Conservation (phyloP, 1,284 basidiomycete genomes). For the Apiotrichum brassicae region DNA sequence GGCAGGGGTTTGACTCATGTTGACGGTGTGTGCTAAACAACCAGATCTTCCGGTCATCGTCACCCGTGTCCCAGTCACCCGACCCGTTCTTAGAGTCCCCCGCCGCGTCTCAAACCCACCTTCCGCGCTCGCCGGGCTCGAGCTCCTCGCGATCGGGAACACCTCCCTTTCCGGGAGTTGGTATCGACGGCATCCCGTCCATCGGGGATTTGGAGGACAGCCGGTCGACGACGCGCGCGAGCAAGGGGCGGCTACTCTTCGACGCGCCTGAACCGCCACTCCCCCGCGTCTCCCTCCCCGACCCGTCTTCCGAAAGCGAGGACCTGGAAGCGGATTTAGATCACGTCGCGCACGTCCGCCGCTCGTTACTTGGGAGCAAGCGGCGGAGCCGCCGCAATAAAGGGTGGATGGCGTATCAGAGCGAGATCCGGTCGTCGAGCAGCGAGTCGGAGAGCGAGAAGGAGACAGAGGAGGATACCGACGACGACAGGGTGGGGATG, state of each 20-base stretch:
- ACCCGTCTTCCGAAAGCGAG: conserved; percentile 37
- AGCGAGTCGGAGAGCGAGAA: conserved; percentile 34
- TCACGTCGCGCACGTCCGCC: conserved; percentile 29
- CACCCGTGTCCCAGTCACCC: conserved; percentile 33
- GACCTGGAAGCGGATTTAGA: conserved; percentile 32
- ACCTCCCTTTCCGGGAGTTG: conserved; percentile 39
- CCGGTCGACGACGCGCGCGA: conserved; percentile 1
- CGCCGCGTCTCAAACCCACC: conserved; percentile 24
- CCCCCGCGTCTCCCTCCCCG: conserved; percentile 20
- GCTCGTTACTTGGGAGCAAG: conserved; percentile 21
- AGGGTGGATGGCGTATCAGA: conserved; percentile 48
- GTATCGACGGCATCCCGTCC: conserved; percentile 37
- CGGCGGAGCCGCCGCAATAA: conserved; percentile 12
- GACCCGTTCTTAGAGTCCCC: conserved; percentile 42
- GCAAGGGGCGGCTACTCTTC: too few relatives aligned
- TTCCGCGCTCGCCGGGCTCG: conserved; percentile 25
- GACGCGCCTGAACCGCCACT: too few relatives aligned
- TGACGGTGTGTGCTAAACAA: too few relatives aligned
- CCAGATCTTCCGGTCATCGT: conserved; percentile 37
- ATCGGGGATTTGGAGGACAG: conserved; percentile 23
- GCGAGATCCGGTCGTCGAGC: conserved; percentile 41
- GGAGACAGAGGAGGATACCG: conserved; percentile 32
- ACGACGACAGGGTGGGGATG: conserved; percentile 20
- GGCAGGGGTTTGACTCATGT: neutral
- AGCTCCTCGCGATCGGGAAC: conserved; percentile 27